Evolutionary conservation across 352 stramenopile genomes (phyloP).

Genomic region (Pythium sp.): DNA sequence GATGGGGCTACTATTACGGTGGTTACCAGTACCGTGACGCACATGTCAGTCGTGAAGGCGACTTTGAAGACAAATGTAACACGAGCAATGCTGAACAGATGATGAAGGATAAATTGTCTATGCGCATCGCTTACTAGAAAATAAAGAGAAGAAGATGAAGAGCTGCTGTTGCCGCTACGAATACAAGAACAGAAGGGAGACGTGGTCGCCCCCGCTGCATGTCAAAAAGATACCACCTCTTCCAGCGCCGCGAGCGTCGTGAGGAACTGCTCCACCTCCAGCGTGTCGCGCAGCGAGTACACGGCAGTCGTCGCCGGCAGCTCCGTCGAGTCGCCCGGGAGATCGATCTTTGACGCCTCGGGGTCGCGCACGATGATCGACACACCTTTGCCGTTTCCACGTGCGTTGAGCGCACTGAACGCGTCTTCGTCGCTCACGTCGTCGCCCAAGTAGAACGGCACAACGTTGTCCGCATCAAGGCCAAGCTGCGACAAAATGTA

Average conservation of each 20-base stretch:
- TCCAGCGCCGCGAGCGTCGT: conserved; percentile 43
- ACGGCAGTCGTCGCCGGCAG: conserved; percentile 45
- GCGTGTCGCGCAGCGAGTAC: conserved; percentile 57
- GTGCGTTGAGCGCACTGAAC: conserved; percentile 52
- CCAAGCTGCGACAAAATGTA: conserved; percentile 56
- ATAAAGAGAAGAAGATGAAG: not conserved
- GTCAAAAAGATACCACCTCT: conserved; percentile 18
- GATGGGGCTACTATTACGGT: not conserved
- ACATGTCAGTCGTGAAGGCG: no score
- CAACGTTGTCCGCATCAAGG: conserved; percentile 56
- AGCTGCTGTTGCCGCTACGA: not conserved
- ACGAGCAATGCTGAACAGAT: not conserved
- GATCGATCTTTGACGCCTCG: conserved; percentile 38
- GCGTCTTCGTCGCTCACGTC: conserved; percentile 80
- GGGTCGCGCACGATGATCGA: conserved; percentile 66
- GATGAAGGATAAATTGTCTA: no score
- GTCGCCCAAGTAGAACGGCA: conserved; percentile 83
- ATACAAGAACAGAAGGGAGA: not conserved
- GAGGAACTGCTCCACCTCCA: conserved; percentile 58
- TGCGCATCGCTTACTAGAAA: not conserved
- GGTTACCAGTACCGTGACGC: not conserved
- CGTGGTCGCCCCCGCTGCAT: not conserved
- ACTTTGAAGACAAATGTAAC: not conserved
- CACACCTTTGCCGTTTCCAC: conserved; percentile 41
- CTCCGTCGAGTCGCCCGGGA: conserved; percentile 45